phyloP scores from a whole-genome alignment of 768 basidiomycete species.

The Galerina sulciceps region DNA sequence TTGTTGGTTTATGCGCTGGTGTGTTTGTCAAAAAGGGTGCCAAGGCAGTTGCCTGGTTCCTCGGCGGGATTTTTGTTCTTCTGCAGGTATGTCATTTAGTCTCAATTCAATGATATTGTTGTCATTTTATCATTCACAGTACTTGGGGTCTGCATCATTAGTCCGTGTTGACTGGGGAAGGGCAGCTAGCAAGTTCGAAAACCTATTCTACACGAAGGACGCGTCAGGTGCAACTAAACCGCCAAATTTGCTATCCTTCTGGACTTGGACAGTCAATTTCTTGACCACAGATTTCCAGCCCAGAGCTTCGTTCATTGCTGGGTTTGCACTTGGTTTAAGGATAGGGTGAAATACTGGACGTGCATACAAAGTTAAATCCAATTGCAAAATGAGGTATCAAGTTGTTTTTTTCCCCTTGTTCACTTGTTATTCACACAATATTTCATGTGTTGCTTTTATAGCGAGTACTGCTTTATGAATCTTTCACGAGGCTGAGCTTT shows the following conservation, averaged over 20 bases:
- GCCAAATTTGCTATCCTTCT: conserved; percentile 67
- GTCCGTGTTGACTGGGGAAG: conserved; percentile 83
- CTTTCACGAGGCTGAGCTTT: conserved; percentile 53
- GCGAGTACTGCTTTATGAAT: not conserved
- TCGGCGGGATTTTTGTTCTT: conserved; percentile 91
- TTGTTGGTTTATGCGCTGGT: conserved; percentile 87
- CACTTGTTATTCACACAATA: no score
- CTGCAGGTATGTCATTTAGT: conserved; percentile 67
- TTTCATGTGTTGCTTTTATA: no score
- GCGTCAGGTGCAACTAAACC: conserved; percentile 55
- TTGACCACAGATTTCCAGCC: conserved; percentile 93
- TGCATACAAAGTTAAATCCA: not conserved
- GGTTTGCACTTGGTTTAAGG: conserved; percentile 79
- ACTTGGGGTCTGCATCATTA: conserved; percentile 73
- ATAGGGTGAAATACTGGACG: conserved; percentile 57
- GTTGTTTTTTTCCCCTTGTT: no score
- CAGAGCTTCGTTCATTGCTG: conserved; percentile 85
- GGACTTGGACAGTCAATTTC: conserved; percentile 76
- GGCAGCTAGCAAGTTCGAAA: conserved; percentile 70
- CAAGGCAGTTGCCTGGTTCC: conserved; percentile 76
- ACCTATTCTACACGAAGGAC: conserved; percentile 69
- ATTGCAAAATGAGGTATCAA: not conserved
- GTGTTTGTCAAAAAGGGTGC: conserved; percentile 97
- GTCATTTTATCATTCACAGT: conserved; percentile 48
- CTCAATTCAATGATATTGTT: not conserved